Conservation (phyloP, 352 stramenopile genomes). For the Phytophthora constricta region DNA sequence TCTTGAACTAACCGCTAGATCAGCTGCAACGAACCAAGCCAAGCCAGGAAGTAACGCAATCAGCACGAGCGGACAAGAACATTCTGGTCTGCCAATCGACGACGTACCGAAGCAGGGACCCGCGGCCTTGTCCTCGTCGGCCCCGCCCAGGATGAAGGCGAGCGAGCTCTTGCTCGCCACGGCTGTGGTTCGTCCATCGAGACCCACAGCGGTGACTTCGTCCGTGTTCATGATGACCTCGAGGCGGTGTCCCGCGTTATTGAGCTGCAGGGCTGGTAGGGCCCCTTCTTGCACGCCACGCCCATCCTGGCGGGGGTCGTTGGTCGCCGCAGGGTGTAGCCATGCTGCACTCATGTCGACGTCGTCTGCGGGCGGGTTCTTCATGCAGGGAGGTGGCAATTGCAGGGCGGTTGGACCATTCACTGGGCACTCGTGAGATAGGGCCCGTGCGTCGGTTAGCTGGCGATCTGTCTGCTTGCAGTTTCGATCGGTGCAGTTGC, state of each 20-base stretch:
- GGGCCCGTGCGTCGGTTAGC: conserved; percentile 28
- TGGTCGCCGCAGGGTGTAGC: conserved; percentile 18
- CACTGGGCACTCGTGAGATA: conserved; percentile 34
- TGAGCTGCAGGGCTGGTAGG: conserved; percentile 22
- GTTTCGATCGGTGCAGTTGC: no score
- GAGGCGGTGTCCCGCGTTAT: conserved; percentile 27
- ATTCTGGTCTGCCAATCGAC: conserved; percentile 29
- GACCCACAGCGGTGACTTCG: conserved; percentile 8
- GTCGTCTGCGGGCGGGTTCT: conserved; percentile 31
- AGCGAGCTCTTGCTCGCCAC: conserved; percentile 47
- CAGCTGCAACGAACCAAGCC: conserved; percentile 27
- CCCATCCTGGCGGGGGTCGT: conserved; percentile 13
- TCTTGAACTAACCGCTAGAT: conserved; percentile 25
- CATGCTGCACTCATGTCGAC: conserved; percentile 33
- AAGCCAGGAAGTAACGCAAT: conserved; percentile 23
- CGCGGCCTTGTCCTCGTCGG: conserved; percentile 34
- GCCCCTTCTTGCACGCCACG: background rate
- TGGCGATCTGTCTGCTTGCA: no score
- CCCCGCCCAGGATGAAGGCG: conserved; percentile 49
- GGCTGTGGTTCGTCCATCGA: conserved; percentile 13
- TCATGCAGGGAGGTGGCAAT: conserved; percentile 30
- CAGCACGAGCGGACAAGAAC: conserved; percentile 13
- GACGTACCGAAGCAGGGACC: conserved; percentile 41
- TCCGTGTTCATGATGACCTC: conserved; percentile 44
- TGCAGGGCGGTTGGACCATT: conserved; percentile 32